Base-by-base conservation (phyloP, 495 filamentous ascomycete species). In the Penicillium herquei region DNA sequence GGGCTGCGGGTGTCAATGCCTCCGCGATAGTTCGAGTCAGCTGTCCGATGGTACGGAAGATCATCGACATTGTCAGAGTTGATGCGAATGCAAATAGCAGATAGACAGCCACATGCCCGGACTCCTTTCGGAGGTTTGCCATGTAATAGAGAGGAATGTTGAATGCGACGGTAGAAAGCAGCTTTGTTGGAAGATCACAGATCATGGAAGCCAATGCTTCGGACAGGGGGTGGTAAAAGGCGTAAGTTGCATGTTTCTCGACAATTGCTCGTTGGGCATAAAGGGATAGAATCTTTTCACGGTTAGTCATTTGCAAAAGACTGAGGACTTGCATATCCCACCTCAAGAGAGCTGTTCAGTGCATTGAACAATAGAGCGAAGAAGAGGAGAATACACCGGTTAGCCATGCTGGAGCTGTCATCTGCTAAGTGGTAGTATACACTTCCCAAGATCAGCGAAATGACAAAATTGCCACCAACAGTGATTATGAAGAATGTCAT, bases 301-400 rank as follows among this genome's bases (percentile, higher is more conserved):
- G 1, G 6, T 17, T 1, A 17, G 10, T 39, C 4, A 12, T 41
- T n/a, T 17, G 0, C 3, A 17, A 2, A 2, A 17, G 3, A 16
- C 2, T 16, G 2, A 8, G 6, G 13, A 4, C 6, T 41, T 17
- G 6, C 39, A 41, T 3, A 16, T 41, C 14, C 0, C 39, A 41
- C 39, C 58, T 93, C 90, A 6, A 92, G 76, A 53, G 81, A 81
- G 61, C 81, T 85, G 54, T 84, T 74, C 55, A 96, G 92, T 14
- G 91, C 90, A 63, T 93, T 94, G 70, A 93, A 47, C 10, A 96
- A 77, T 57, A 92, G 83, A 49, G 88, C 86, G 61, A 95, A 93
- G 78, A 96, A 96, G 30, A 96, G 72, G 9, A 95, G 73, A 49
- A 86, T 87, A 26, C 87, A 89, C 14, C 88, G 79, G 54, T 80